Percentiles rank a stretch among this genome's conserved stretches.
Evolutionary conservation across 257 asterid genomes (phyloP).

Genomic region (Lantana camara): DNA sequence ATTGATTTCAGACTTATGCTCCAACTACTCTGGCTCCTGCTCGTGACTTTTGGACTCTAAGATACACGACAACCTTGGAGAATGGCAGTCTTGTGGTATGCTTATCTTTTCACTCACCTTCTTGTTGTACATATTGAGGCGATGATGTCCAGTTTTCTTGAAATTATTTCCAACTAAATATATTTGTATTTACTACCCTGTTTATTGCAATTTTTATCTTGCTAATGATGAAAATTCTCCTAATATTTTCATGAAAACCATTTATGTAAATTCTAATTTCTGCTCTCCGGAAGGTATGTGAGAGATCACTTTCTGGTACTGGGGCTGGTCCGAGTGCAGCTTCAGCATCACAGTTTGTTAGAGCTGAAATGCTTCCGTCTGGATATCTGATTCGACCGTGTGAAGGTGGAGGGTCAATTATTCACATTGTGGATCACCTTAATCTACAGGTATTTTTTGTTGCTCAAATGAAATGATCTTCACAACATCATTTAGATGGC

Average conservation of each 20-base stretch:
- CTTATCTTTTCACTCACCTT: conserved; percentile 18
- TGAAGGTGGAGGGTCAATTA: conserved; percentile 89
- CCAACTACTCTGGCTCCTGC: conserved; percentile 90
- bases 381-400: conserved; percentile 87
- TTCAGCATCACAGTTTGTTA: conserved; percentile 73
- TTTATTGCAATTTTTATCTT: background rate
- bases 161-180: background rate
- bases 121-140: background rate
- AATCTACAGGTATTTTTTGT: conserved; percentile 58
- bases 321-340: conserved; percentile 78
- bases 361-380: conserved; percentile 91
- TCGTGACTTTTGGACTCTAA: conserved; percentile 92
- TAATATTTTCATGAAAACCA: too few species aligned
- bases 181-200: background rate
- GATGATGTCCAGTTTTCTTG: background rate
- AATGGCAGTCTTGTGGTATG: conserved; percentile 92
- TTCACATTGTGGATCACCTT: conserved; percentile 85
- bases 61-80: conserved; percentile 84
- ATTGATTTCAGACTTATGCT: conserved; percentile 66
- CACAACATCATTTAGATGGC: background rate
- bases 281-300: conserved; percentile 59
- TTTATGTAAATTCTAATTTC: conserved; percentile 9
- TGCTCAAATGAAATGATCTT: background rate
- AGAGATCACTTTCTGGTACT: conserved; percentile 83
- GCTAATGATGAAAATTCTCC: background rate